Percentiles rank a stretch among this genome's conserved stretches.
These are phyloP conservation scores for Xerocomellus dryophilus DNA, from an alignment of 768 basidiomycete genomes.

Conservation along the genomic window DNA sequence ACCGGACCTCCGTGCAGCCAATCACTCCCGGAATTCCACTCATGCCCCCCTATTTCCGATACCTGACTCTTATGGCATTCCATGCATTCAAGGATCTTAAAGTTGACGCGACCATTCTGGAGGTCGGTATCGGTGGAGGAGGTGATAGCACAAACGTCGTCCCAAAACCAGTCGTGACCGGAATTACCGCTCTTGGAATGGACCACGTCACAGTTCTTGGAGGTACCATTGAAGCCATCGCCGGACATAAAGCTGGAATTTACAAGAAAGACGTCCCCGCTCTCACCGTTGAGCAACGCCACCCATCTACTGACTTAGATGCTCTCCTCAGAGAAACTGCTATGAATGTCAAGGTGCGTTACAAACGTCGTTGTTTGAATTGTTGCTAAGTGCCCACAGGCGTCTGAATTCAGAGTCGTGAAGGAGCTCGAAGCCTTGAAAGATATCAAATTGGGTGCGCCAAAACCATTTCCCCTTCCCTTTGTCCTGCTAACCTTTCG, in stretches of 20 bases:
- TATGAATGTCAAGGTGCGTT: constrained; percentile 56
- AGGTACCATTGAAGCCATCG: constrained; percentile 84
- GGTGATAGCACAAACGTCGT: constrained; percentile 97
- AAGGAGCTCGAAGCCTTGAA: constrained; percentile 48
- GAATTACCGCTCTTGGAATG: constrained; percentile 85
- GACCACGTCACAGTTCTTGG: constrained; percentile 90
- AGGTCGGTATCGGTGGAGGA: constrained; percentile 93
- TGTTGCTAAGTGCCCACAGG: constrained; percentile 35
- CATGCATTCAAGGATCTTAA: constrained; percentile 81
- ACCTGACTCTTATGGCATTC: constrained; percentile 87
- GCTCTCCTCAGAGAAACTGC: constrained; percentile 67
- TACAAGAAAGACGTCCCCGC: constrained; percentile 93
- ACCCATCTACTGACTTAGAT: constrained; percentile 67
- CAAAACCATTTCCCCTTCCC: background rate
- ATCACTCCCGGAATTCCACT: constrained; percentile 45
- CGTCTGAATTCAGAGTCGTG: constrained; percentile 67
- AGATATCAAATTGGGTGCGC: constrained; percentile 59
- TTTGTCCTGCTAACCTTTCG: constrained; percentile 4
- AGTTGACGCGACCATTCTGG: constrained; percentile 88
- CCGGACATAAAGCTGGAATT: constrained; percentile 94
- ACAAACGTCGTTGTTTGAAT: background rate
- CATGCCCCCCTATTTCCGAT: constrained; percentile 94
- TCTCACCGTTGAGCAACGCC: constrained; percentile 74
- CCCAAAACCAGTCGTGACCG: constrained; percentile 85
- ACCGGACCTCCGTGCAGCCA: constrained; percentile 39